Base-by-base conservation (phyloP, 1,284 basidiomycete species). In the Pascua sp. region DNA sequence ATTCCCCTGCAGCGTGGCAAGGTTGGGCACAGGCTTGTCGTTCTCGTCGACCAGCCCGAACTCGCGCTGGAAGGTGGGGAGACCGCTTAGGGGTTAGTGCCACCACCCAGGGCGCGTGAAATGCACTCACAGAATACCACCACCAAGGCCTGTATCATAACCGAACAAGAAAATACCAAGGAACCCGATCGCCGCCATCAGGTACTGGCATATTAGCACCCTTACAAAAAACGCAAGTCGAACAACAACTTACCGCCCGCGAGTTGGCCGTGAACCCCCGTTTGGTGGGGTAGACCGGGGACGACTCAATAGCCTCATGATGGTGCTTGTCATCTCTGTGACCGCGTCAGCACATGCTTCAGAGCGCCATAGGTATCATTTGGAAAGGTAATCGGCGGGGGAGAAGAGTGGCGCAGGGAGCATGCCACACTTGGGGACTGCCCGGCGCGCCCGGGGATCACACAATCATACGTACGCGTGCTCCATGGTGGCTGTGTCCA, bases 121-220 rank as follows among this genome's bases (percentile, higher is more conserved):
- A 32, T 32, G 24, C 17, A 52, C 51, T 52, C 45, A 52, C 51
- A 32, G 43, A 3, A 72, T 67, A 47, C 67, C 71, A 32, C 71
- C 71, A 43, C 71, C 71, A 2, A 70, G 62, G 62, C 63, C 58
- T 16, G 53, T 47, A 47, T 39, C 24, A 39, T 10, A 40, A 11
- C 24, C 24, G 67, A 90, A 89, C 12, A 90, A 78, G 44, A 89
- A 79, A 65, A 89, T 88, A 12, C 88, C 88, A 83, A 87, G 85
- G 72, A 88, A 89, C 2, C 81, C 85, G 57, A 87, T 78, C 66
- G 87, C 84, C 8, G 87, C 87, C 60, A 88, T 77, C 80, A 85
- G 9, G 55, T 72, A 72, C 24, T 32, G 24, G 24, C 24, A 32
- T 32, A 7, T 32, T 32, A 32, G 7, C 24, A 32, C 24, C 3